These are phyloP conservation scores for Butyriboletus loyo DNA, from an alignment of 768 basidiomycete genomes.

Conservation along the genomic window DNA sequence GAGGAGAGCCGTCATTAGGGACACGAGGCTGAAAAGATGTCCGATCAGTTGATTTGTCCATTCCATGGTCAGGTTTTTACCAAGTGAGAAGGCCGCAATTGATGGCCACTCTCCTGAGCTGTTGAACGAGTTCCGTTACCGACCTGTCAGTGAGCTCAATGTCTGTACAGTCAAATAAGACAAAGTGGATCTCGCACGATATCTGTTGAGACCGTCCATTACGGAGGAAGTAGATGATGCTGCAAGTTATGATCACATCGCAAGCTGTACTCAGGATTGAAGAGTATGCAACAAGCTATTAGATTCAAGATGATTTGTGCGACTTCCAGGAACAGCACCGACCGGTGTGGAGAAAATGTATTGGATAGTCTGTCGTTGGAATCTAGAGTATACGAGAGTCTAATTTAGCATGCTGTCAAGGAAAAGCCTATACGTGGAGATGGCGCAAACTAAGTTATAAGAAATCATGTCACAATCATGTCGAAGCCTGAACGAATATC, in stretches of 20 bases:
- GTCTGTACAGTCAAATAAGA: background rate
- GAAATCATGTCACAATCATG: background rate
- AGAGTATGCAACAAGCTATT: conserved; percentile 1
- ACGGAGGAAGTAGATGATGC: conserved; percentile 4
- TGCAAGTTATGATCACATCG: conserved; percentile 1
- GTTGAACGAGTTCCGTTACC: background rate
- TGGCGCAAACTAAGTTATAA: background rate
- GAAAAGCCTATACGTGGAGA: background rate
- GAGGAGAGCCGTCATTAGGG: conserved; percentile 2
- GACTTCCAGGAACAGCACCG: background rate
- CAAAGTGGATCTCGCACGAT: background rate
- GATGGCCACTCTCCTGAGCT: conserved; percentile 1
- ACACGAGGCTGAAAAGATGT: background rate
- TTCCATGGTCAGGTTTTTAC: background rate
- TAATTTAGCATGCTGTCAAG: background rate
- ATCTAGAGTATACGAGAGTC: background rate
- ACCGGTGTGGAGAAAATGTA: conserved; percentile 8
- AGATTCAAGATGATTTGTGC: background rate
- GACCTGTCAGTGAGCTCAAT: background rate
- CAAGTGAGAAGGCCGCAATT: conserved; percentile 5
- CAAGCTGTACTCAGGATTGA: background rate
- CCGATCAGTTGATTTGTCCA: background rate
- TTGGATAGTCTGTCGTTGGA: background rate
- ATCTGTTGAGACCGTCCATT: background rate
- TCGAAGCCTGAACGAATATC: background rate